phyloP scores from a whole-genome alignment of 164 flowering plant genomes.

The Pachysandra terminalis region DNA sequence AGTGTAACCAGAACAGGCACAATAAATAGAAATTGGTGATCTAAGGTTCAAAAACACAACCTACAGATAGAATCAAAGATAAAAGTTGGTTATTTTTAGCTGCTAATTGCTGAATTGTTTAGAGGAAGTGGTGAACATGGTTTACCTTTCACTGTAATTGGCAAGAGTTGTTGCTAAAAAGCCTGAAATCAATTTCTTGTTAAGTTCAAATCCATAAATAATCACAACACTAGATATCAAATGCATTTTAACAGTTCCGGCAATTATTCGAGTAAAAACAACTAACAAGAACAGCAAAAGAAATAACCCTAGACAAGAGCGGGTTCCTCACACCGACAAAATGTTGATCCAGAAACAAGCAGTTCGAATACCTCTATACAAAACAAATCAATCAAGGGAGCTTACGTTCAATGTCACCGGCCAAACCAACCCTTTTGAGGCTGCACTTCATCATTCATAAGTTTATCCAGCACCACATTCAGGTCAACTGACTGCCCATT shows the following conservation, averaged over 20 bases:
- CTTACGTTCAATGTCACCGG: conserved; percentile 30
- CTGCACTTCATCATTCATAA: conserved; percentile 77
- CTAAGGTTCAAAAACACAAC: no score
- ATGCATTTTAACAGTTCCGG: not conserved
- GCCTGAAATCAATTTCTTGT: no score
- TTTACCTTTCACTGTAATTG: no score
- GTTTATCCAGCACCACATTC: conserved; percentile 85
- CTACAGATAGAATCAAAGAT: no score
- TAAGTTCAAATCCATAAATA: no score
- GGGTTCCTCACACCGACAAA: not conserved
- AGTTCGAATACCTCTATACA: conserved; percentile 21
- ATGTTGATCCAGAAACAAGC: conserved; percentile 2
- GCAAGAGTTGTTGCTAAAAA: no score
- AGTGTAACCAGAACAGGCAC: no score
- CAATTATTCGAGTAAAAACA: not conserved
- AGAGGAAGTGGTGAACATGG: no score
- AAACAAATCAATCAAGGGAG: conserved; percentile 2
- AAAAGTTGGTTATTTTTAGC: no score
- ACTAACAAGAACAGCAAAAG: not conserved
- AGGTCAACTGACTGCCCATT: conserved; percentile 92
- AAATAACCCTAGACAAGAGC: not conserved
- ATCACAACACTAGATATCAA: not conserved
- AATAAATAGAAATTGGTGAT: no score
- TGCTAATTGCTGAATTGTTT: no score
- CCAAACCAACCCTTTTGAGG: conserved; percentile 78